Evolutionary conservation across 495 filamentous ascomycete genomes (phyloP).

Genomic region (Hypomontagnella monticulosa): DNA sequence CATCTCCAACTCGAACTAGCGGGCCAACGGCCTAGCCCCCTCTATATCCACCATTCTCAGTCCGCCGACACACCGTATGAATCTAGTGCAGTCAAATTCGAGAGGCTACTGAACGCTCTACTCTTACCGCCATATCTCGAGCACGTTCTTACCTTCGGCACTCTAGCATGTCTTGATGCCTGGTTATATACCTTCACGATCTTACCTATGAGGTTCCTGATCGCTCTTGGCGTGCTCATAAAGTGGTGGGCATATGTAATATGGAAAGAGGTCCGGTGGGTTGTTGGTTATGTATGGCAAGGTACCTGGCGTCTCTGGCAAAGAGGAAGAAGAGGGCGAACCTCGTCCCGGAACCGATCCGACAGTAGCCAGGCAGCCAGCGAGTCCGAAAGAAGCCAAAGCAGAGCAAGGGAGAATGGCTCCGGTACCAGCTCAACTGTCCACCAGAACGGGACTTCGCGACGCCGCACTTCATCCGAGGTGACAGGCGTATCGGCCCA

Average conservation of each 20-base stretch:
- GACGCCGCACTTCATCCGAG: conserved; percentile 41
- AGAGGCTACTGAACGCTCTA: conserved; percentile 90
- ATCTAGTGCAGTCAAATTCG: conserved; percentile 94
- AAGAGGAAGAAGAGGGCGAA: conserved; percentile 61
- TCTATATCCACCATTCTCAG: conserved; percentile 85
- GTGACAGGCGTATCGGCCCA: conserved; percentile 12
- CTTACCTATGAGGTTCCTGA: conserved; percentile 87
- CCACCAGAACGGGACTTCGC: conserved; percentile 29
- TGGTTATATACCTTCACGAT: conserved; percentile 98
- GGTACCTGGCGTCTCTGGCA: conserved; percentile 82
- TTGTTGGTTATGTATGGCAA: conserved; percentile 76
- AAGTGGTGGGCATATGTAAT: conserved; percentile 76
- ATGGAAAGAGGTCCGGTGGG: conserved; percentile 69
- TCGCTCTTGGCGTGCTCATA: conserved; percentile 78
- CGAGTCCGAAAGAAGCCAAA: conserved; percentile 51
- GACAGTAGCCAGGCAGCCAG: conserved; percentile 41
- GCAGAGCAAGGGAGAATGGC: conserved; percentile 32
- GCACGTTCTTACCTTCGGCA: conserved; percentile 84
- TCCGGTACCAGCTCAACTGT: conserved; percentile 15
- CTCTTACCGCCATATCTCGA: conserved; percentile 85
- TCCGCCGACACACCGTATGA: conserved; percentile 85
- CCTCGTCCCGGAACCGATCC: conserved; percentile 42
- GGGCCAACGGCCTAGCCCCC: conserved; percentile 79
- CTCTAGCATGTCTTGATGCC: conserved; percentile 90
- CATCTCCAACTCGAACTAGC: conserved; percentile 90